These are phyloP conservation scores for Termitomyces titanicus DNA, from an alignment of 768 basidiomycete species.

Conservation along the genomic window DNA sequence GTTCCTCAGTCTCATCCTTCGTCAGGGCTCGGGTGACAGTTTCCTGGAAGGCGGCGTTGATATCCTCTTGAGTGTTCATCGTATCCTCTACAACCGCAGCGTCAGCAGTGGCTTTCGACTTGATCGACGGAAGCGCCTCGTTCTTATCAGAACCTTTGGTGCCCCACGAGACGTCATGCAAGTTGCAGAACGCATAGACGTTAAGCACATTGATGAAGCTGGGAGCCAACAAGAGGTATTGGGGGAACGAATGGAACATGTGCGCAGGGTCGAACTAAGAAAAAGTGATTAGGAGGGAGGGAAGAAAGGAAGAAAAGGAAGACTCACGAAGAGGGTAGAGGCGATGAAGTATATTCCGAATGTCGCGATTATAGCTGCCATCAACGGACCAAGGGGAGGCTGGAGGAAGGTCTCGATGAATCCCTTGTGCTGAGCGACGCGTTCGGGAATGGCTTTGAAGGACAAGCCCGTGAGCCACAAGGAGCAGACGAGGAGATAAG, in stretches of 20 bases:
- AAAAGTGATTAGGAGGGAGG: background rate
- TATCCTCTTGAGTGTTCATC: constrained; percentile 68
- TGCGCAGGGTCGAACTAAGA: constrained; percentile 93
- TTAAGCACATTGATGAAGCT: constrained; percentile 94
- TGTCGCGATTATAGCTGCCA: constrained; percentile 86
- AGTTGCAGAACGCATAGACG: constrained; percentile 96
- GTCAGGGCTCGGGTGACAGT: constrained; percentile 76
- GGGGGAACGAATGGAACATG: constrained; percentile 91
- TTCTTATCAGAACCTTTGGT: constrained; percentile 89
- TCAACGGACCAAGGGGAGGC: constrained; percentile 76
- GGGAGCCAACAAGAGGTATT: constrained; percentile 85
- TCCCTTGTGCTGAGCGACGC: constrained; percentile 44
- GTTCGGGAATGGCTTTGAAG: constrained; percentile 56
- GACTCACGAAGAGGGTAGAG: constrained; percentile 79
- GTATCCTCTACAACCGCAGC: constrained; percentile 74
- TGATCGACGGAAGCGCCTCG: constrained; percentile 74
- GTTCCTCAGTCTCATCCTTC: constrained; percentile 44
- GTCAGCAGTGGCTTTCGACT: constrained; percentile 48
- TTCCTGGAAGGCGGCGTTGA: constrained; percentile 79
- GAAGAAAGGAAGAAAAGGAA: background rate
- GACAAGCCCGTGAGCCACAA: constrained; percentile 80
- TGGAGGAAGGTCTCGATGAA: constrained; percentile 63
- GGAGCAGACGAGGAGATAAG: constrained; percentile 86
- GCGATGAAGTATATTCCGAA: constrained; percentile 85
- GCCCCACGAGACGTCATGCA: constrained; percentile 94